A percentile compares a stretch with the other conserved stretches of the same genome.
These are phyloP conservation scores for Nakazawaea anatomiae DNA, from an alignment of 805 yeast genomes.

Conservation along the genomic window DNA sequence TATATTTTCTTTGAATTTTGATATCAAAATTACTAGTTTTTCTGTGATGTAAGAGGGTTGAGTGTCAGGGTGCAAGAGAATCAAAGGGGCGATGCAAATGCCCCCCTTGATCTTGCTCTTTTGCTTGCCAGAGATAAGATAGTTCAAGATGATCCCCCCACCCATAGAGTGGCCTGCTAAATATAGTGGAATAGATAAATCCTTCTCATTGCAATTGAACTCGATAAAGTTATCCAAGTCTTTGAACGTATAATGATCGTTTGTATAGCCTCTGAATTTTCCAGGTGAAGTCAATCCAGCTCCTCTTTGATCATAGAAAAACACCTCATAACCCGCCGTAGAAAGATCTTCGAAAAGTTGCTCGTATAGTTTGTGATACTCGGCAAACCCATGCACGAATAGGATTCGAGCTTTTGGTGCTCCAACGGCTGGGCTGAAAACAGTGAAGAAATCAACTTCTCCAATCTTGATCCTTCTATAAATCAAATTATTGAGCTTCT, in stretches of 20 bases:
- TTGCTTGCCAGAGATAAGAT: slow-evolving; percentile 50
- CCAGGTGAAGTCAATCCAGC: slow-evolving; percentile 58
- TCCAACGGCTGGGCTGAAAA: neutral
- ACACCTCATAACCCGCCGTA: slow-evolving; percentile 53
- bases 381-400: slow-evolving; percentile 70
- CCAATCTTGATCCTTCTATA: slow-evolving; percentile 7
- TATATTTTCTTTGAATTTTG: slow-evolving; percentile 38
- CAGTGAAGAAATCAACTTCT: slow-evolving; percentile 7
- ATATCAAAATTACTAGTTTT: slow-evolving; percentile 33
- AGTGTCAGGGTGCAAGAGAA: slow-evolving; percentile 51
- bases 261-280: slow-evolving; percentile 46
- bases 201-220: slow-evolving; percentile 30
- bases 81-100: slow-evolving; percentile 53
- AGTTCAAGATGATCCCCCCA: slow-evolving; percentile 64
- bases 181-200: slow-evolving; percentile 34
- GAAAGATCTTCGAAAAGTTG: slow-evolving; percentile 49
- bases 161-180: slow-evolving; percentile 80
- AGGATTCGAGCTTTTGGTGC: slow-evolving; percentile 45
- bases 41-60: slow-evolving; percentile 42
- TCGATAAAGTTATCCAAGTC: slow-evolving; percentile 58
- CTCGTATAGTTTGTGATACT: slow-evolving; percentile 42
- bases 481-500: neutral
- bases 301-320: slow-evolving; percentile 72
- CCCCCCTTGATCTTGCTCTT: slow-evolving; percentile 40
- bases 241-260: slow-evolving; percentile 48